Conservation (phyloP, 306 rosid species). For the Acmispon strigosus region DNA sequence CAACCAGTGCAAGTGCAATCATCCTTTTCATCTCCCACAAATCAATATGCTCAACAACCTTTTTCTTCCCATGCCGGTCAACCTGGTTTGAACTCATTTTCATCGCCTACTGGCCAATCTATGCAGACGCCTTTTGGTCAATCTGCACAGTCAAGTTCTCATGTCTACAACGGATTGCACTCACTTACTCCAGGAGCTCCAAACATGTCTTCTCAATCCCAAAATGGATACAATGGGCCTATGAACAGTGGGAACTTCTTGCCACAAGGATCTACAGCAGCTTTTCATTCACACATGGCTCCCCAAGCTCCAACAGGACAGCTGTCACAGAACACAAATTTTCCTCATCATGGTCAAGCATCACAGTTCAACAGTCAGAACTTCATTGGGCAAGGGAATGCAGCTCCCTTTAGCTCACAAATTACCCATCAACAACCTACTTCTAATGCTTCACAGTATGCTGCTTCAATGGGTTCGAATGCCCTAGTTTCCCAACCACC, state of each 20-base stretch:
- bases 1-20: slow-evolving; percentile 24
- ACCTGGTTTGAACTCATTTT: slow-evolving; percentile 28
- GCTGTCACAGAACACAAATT: slow-evolving; percentile 39
- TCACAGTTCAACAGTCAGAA: slow-evolving; percentile 43
- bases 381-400: slow-evolving; percentile 36
- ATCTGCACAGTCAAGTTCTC: slow-evolving; percentile 43
- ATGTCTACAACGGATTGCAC: slow-evolving; percentile 44
- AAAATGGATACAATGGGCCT: slow-evolving; percentile 50
- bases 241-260: slow-evolving; percentile 44
- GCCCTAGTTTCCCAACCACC: slow-evolving; percentile 51
- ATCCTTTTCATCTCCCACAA: slow-evolving; percentile 20
- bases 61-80: slow-evolving; percentile 44
- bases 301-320: slow-evolving; percentile 52
- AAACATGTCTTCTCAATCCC: slow-evolving; percentile 44
- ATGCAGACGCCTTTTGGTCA: slow-evolving; percentile 44
- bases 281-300: slow-evolving; percentile 40
- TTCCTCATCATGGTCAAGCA: slow-evolving; percentile 48
- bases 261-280: slow-evolving; percentile 40
- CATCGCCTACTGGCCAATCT: slow-evolving; percentile 27
- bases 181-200: slow-evolving; percentile 27
- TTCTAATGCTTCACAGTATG: slow-evolving; percentile 43
- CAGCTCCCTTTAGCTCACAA: slow-evolving; percentile 23
- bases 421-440: slow-evolving; percentile 22
- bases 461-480: slow-evolving; percentile 40
- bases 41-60: slow-evolving; percentile 20